Evolutionary conservation across 345 rosid genomes (phyloP).

Genomic region (Turnera subulata): DNA sequence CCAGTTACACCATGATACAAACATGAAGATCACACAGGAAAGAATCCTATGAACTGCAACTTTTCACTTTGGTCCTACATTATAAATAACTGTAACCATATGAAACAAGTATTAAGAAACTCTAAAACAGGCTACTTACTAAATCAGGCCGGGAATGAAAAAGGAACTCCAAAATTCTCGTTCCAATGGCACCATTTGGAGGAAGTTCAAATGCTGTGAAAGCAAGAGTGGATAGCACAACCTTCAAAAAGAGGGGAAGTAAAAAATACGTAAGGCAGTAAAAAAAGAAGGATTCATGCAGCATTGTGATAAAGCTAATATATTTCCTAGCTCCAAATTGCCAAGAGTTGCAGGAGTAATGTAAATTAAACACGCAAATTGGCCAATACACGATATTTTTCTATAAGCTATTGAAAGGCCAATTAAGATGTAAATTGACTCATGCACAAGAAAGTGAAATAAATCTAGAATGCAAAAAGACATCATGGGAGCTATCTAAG

Average conservation of each 20-base stretch:
- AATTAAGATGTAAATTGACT: too few relatives aligned
- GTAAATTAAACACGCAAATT: too few relatives aligned
- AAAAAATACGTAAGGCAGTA: background rate
- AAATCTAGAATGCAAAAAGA: too few relatives aligned
- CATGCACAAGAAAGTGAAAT: too few relatives aligned
- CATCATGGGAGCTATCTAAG: too few relatives aligned
- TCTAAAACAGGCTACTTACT: slow-evolving; percentile 39
- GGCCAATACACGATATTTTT: too few relatives aligned
- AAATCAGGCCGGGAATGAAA: slow-evolving; percentile 88
- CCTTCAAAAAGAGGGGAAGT: slow-evolving; percentile 37
- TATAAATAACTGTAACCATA: too few relatives aligned
- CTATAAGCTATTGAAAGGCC: too few relatives aligned
- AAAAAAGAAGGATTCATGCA: background rate
- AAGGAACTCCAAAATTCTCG: slow-evolving; percentile 78
- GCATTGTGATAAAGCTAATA: background rate
- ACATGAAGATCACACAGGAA: slow-evolving; percentile 4
- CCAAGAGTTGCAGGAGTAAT: too few relatives aligned
- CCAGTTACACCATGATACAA: slow-evolving; percentile 3
- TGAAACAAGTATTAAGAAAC: slow-evolving; percentile 3
- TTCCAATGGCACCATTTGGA: slow-evolving; percentile 93
- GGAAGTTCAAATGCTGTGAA: slow-evolving; percentile 99
- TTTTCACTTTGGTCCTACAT: too few relatives aligned
- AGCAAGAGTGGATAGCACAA: slow-evolving; percentile 82
- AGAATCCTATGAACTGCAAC: too few relatives aligned
- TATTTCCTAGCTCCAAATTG: background rate